Base-by-base conservation (phyloP, 1,284 basidiomycete species). In the Marasmius fiardii region DNA sequence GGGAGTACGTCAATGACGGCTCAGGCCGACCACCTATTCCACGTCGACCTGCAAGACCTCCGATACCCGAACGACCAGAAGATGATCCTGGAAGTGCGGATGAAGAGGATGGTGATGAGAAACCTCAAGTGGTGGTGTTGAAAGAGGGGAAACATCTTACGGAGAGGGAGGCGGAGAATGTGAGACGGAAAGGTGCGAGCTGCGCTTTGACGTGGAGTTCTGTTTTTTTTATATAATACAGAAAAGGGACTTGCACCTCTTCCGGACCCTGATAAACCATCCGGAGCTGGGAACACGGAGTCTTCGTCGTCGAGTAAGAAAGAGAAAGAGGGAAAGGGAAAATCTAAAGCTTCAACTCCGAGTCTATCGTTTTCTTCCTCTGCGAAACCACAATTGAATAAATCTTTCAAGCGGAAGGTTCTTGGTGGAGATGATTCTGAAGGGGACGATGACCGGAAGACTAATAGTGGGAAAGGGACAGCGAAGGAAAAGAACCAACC, bases 111-210 rank as follows among this genome's bases (percentile, higher is more conserved):
- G 82, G 69, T 0, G 92, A 94, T 61, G 92, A 95, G 70, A 85
- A 81, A 61, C 92, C 92, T 7, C 89, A 92, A 67, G 83, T 95
- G 2, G 90, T 95, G 1, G 92, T 95, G 8, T 68, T 95, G 61
- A 90, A 81, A 65, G 83, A 88, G 63, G 92, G 92, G 26, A 93
- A 91, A 65, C 93, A 95, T 72, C 73, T 95, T 50, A 85, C 79
- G 3, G 84, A 80, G 58, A 71, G 80, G 51, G 89, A 95, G 64
- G 91, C 79, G 2, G 88, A 90, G 75, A 86, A 90, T 63, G 81
- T 91, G 64, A 78, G 81, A 54, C 80, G 90, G 51, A 83, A 80
- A 78, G 89, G 92, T 92, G 65, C n/a, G n/a, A n/a, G n/a, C n/a
- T n/a, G n/a, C n/a, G n/a, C n/a, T n/a, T n/a, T n/a, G n/a, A n/a